These are phyloP conservation scores for Nicotiana rustica DNA, from an alignment of 305 asterid genomes.

Conservation along the genomic window DNA sequence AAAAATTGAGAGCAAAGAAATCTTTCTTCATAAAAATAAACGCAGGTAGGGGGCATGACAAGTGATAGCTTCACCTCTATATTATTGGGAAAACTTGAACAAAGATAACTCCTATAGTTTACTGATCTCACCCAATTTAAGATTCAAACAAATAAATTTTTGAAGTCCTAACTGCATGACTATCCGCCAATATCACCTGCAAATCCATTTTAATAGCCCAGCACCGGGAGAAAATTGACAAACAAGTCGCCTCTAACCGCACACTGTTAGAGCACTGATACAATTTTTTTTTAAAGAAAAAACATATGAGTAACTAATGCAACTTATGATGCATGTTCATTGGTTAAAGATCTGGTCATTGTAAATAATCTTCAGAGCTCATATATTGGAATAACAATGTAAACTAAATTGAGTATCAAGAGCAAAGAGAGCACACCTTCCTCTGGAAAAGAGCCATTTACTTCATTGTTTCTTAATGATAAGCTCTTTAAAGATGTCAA, in stretches of 20 bases:
- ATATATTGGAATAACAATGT: background rate
- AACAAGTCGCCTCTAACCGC: background rate
- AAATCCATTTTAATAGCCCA: background rate
- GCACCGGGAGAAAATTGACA: background rate
- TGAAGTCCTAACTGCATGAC: background rate
- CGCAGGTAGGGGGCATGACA: background rate
- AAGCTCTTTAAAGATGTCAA: constrained; percentile 38
- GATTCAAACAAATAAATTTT: background rate
- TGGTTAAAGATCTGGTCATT: background rate
- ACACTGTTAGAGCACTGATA: no score
- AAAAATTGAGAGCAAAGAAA: background rate
- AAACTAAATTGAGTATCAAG: background rate
- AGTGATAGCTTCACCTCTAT: background rate
- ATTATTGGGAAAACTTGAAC: background rate
- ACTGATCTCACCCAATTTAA: background rate
- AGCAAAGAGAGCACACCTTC: constrained; percentile 15
- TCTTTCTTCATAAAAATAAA: background rate
- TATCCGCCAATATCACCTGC: background rate
- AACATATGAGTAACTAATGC: background rate
- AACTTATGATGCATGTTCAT: background rate
- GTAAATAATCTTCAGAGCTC: background rate
- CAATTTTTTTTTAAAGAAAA: no score
- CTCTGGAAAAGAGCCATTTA: constrained; percentile 32
- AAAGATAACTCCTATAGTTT: background rate
- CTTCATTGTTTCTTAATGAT: constrained; percentile 23